Evolutionary conservation across 768 basidiomycete genomes (phyloP).

Genomic region (Lactarius sanguifluus): DNA sequence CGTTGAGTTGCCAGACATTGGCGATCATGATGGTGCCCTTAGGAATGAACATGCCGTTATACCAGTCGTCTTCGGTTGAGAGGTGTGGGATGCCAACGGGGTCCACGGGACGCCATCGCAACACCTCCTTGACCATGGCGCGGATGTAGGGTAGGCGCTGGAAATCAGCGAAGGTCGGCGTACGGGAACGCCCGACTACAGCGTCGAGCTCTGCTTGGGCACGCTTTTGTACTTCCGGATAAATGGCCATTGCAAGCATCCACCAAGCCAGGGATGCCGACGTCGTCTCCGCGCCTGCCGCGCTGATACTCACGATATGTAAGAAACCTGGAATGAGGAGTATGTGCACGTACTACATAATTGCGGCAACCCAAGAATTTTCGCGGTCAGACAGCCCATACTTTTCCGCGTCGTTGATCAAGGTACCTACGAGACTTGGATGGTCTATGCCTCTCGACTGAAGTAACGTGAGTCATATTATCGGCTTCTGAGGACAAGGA

Average conservation of each 20-base stretch:
- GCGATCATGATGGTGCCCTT: constrained; percentile 38
- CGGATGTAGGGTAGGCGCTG: constrained; percentile 23
- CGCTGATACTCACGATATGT: background rate
- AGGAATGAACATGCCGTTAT: constrained; percentile 36
- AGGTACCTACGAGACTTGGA: constrained; percentile 2
- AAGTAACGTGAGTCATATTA: too few species aligned
- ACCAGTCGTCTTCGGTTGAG: constrained; percentile 33
- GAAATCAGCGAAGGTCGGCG: constrained; percentile 21
- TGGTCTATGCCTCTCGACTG: constrained; percentile 2
- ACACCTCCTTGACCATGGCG: constrained; percentile 25
- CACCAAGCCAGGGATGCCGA: constrained; percentile 12
- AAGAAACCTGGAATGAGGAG: background rate
- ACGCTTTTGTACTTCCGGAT: constrained; percentile 6
- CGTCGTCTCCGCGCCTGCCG: constrained; percentile 12
- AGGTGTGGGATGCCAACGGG: constrained; percentile 29
- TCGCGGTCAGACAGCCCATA: constrained; percentile 4
- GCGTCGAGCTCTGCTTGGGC: constrained; percentile 22
- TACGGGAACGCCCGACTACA: constrained; percentile 19
- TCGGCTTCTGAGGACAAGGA: too few species aligned
- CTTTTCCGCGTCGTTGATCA: background rate
- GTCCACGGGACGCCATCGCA: constrained; percentile 17
- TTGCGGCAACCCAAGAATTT: constrained; percentile 8
- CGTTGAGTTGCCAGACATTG: constrained; percentile 34
- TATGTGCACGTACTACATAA: constrained; percentile 5
- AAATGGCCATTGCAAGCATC: constrained; percentile 13